Conservation (phyloP, 192 early-diverging fungal species). For the Mortierella claussenii region DNA sequence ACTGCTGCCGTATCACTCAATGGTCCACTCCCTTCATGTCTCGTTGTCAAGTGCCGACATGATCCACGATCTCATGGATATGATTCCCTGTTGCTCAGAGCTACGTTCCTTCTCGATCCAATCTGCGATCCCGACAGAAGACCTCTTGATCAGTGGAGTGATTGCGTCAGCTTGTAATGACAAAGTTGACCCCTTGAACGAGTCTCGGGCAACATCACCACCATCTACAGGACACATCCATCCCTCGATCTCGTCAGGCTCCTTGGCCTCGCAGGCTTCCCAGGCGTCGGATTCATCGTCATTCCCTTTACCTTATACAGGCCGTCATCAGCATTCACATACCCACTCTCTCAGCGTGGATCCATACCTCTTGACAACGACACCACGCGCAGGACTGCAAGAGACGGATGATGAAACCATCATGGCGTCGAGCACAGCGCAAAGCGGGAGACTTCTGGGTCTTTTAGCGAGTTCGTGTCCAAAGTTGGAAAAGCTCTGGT, state of each 20-base stretch:
- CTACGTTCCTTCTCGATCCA: conserved; percentile 31
- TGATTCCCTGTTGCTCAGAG: conserved; percentile 45
- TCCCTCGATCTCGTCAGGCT: neutral
- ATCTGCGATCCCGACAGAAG: conserved; percentile 36
- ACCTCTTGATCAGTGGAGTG: conserved; percentile 21
- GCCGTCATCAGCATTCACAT: conserved; percentile 18
- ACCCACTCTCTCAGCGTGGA: conserved; percentile 13
- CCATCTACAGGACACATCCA: neutral
- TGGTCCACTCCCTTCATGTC: conserved; percentile 33
- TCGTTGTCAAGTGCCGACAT: conserved; percentile 35
- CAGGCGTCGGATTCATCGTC: too few species aligned
- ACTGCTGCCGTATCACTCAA: conserved; percentile 36
- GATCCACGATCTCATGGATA: conserved; percentile 36
- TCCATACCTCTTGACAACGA: conserved; percentile 11
- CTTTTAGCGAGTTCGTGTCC: conserved; percentile 34
- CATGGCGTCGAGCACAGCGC: conserved; percentile 21
- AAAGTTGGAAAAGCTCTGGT: conserved; percentile 33
- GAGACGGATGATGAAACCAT: conserved; percentile 36
- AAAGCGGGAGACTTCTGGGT: conserved; percentile 15
- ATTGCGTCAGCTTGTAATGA: conserved; percentile 27
- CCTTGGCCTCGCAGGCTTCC: too few species aligned
- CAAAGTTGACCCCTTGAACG: conserved; percentile 8
- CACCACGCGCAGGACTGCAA: conserved; percentile 13
- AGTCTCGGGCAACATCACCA: neutral
- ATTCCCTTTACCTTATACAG: too few species aligned